Base-by-base conservation (phyloP, 768 basidiomycete species). In the Collybiopsis confluens region DNA sequence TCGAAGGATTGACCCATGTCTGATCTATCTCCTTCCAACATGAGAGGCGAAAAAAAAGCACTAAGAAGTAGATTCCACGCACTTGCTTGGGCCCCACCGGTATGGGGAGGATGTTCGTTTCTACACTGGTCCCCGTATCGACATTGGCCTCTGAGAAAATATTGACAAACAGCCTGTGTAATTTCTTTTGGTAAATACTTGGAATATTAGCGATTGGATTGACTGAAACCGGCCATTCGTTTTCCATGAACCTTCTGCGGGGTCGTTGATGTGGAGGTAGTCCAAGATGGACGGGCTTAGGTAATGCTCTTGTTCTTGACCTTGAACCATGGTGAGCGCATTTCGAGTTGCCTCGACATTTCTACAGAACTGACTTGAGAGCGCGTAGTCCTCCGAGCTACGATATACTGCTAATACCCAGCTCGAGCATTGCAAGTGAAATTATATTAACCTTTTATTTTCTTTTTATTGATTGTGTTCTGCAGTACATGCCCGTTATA, bases 341-440 rank as follows among this genome's bases (percentile, higher is more conserved):
- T 37, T 28, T 21, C 15, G 24, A n/a, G n/a, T n/a, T n/a, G 13
- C 21, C 24, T n/a, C 13, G 16, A 20, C 3, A 20, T n/a, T 27
- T 7, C 10, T 15, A 21, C 9, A 1, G 20, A 7, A 36, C 33
- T 48, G 20, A 48, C 35, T 47, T 18, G 4, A 7, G n/a, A n/a
- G n/a, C 35, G 15, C 15, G 8, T 62, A 92, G 90, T 89, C 90
- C 47, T 94, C 91, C 37, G 95, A 98, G 70, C 77, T 97, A 4
- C 79, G 95, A 62, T 97, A 98, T 65, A 98, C 95, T 0, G 93
- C 92, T 15, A 98, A 96, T 67, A 95, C 95, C 11, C 95, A 98
- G 68, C 72, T 95, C 24, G 93, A 97, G 69, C 94, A 97, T 70
- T 73, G 95, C 96, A 63, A 69, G 92, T 26, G 24, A 24, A 46